Percentiles rank a stretch among this genome's conserved stretches.
phyloP scores from a whole-genome alignment of 108 stramenopile genomes.

The Nitzschia palea region DNA sequence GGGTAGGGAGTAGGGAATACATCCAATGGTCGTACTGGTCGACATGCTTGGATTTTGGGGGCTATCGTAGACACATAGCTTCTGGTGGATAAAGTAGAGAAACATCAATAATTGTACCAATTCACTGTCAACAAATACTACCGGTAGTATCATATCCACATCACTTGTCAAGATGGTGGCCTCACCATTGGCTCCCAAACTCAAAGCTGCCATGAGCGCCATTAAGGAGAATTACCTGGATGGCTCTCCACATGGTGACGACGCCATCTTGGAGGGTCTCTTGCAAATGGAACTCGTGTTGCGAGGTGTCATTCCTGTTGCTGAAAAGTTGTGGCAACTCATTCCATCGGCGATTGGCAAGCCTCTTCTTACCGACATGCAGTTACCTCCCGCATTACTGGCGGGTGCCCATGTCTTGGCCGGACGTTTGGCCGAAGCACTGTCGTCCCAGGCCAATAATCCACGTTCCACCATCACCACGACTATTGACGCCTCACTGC shows the following conservation, averaged over 20 bases:
- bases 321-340: constrained; percentile 26
- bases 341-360: constrained; percentile 36
- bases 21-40: too few species aligned
- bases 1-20: too few species aligned
- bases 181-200: constrained; percentile 19
- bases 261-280: constrained; percentile 14
- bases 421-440: constrained; percentile 41
- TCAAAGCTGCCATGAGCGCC: constrained; percentile 27
- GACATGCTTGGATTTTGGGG: too few species aligned
- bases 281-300: constrained; percentile 36
- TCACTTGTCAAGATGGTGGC: too few species aligned
- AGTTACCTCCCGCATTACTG: constrained; percentile 40
- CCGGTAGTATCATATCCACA: too few species aligned
- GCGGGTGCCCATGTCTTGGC: constrained; percentile 42
- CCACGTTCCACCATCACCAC: not conserved
- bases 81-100: too few species aligned
- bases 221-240: constrained; percentile 29
- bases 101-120: too few species aligned
- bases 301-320: constrained; percentile 34
- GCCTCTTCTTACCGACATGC: constrained; percentile 20
- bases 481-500: not conserved
- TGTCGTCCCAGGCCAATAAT: constrained; percentile 15
- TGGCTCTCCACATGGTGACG: not conserved
- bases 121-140: too few species aligned
- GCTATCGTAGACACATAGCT: too few species aligned